Base-by-base conservation (phyloP, 2,329 filamentous ascomycete species). In the Pseudocercospora pini-densiflorae region DNA sequence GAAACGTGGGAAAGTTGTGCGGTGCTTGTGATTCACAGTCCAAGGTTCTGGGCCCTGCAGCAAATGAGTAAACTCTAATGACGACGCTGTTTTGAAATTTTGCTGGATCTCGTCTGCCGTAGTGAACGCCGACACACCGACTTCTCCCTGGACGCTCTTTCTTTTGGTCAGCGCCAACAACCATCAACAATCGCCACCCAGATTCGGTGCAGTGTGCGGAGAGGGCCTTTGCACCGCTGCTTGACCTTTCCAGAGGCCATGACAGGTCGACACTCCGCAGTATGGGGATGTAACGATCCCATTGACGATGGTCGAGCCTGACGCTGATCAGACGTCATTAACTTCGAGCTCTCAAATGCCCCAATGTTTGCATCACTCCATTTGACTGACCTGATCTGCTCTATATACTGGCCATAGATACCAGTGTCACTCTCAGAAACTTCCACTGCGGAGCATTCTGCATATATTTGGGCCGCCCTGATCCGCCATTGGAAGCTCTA, bases 1-100 rank as follows among this genome's bases (percentile, higher is more conserved):
- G 53, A 29, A 27, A 19, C n/a, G 47, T 19, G 47, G 12, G 53
- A 55, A 55, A 55, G 53, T 55, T 33, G 53, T 51, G 47, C 47
- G 19, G 40, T 45, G 14, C 40, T 19, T 45, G 40, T 45, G 40
- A 45, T 21, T 51, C n/a, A 21, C 23, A 12, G n/a, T 19, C 47
- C 47, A 21, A 12, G 10, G 29, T 31, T 19, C 21, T 21, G 10
- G 47, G 21, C 47, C 47, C 47, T 51, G 47, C 47, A 51, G n/a
- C 21, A 21, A 51, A 51, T 21, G 47, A 21, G 49, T 27, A 14
- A 53, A 53, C 49, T 53, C 49, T 29, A 27, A 10, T 33, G 31
- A 33, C 31, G 31, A 33, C 5, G 31, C 31, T 10, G 5, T 33
- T 31, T 31, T 33, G 31, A 53, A 14, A 29, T 27, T 23, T 47